Conservation (phyloP, 1,139 yeast genomes). For the Spathaspora sp. region DNA sequence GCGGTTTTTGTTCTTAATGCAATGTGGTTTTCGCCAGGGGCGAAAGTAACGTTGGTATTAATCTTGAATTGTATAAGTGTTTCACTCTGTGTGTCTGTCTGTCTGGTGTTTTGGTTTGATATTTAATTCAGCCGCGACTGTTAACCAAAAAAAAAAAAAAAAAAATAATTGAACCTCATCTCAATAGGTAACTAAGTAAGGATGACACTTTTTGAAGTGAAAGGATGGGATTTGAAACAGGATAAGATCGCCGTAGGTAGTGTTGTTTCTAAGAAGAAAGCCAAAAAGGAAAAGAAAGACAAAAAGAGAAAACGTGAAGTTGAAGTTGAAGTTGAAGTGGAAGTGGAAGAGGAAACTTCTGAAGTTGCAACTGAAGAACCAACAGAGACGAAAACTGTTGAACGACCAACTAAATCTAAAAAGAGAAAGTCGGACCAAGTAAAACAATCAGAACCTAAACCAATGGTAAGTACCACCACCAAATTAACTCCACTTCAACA, state of each 20-base stretch:
- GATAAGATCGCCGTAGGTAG: conserved; percentile 51
- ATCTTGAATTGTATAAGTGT: neutral
- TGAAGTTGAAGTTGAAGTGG: conserved; percentile 6
- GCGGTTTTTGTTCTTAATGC: conserved; percentile 10
- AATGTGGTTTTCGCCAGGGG: conserved; percentile 19
- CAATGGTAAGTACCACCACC: conserved; percentile 20
- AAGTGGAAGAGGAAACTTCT: conserved; percentile 7
- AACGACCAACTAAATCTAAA: conserved; percentile 3
- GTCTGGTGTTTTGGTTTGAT: neutral
- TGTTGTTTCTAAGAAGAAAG: conserved; percentile 30
- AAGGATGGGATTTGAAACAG: conserved; percentile 75
- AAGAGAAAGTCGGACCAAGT: conserved; percentile 3
- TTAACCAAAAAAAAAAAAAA: conserved; percentile 1
- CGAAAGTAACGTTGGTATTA: conserved; percentile 6
- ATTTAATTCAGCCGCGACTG: neutral
- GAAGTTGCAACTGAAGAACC: conserved; percentile 8
- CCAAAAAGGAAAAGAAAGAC: conserved; percentile 26
- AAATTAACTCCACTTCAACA: conserved; percentile 88
- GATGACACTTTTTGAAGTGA: conserved; percentile 77
- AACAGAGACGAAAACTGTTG: too few species aligned
- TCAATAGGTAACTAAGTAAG: conserved; percentile 1
- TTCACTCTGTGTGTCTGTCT: neutral
- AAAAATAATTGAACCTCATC: conserved; percentile 3
- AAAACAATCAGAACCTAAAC: conserved; percentile 16
- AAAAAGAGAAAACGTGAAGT: conserved; percentile 9